Evolutionary conservation across 2,329 filamentous ascomycete genomes (phyloP).

Genomic region (Tolypocladium cylindrosporum): DNA sequence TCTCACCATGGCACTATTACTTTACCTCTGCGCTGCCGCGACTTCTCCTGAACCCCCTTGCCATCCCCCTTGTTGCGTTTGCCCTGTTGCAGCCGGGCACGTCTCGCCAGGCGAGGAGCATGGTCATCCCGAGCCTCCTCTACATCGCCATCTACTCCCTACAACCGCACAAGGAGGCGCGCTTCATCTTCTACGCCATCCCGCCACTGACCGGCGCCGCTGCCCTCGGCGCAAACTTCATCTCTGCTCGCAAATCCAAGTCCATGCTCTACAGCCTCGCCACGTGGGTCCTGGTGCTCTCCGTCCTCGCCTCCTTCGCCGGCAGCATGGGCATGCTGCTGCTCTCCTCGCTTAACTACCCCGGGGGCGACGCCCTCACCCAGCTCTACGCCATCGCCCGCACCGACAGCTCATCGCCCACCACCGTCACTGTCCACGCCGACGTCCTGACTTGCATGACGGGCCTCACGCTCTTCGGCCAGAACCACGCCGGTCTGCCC

Average conservation of each 20-base stretch:
- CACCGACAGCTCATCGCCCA: conserved; percentile 9
- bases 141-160: conserved; percentile 77
- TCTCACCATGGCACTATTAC: conserved; percentile 78
- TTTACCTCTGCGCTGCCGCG: conserved; percentile 72
- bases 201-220: conserved; percentile 72
- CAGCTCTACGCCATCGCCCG: conserved; percentile 31
- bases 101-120: conserved; percentile 27
- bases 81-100: conserved; percentile 40
- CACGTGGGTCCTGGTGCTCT: conserved; percentile 45
- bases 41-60: conserved; percentile 71
- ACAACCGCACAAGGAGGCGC: conserved; percentile 91
- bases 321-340: conserved; percentile 59
- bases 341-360: conserved; percentile 84
- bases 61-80: conserved; percentile 43
- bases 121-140: conserved; percentile 56
- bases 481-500: conserved; percentile 29
- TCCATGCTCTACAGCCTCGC: conserved; percentile 43
- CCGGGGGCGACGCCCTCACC: conserved; percentile 70
- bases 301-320: conserved; percentile 48
- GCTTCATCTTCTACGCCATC: conserved; percentile 85
- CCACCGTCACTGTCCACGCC: conserved; percentile 41
- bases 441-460: conserved; percentile 63
- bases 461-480: conserved; percentile 56
- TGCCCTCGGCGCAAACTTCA: conserved; percentile 60
- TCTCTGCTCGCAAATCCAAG: conserved; percentile 59